phyloP scores from a whole-genome alignment of 768 basidiomycete species.

The Candolleomyces aberdarensis region DNA sequence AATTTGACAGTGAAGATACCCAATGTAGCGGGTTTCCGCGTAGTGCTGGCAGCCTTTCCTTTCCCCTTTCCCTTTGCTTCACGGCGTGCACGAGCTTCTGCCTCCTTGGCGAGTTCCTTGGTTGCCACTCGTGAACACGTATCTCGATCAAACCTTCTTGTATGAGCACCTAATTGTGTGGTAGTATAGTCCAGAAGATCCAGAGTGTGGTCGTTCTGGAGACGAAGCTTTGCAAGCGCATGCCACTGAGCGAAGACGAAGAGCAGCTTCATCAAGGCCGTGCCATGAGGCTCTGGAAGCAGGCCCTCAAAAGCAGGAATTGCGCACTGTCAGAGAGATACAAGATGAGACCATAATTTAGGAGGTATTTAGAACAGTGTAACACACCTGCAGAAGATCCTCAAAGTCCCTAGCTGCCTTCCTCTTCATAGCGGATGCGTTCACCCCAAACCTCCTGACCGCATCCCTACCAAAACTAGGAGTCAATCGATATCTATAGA shows the following conservation, averaged over 20 bases:
- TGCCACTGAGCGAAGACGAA: constrained; percentile 4
- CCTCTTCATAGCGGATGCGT: constrained; percentile 24
- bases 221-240: constrained; percentile 9
- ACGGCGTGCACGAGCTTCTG: background rate
- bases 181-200: constrained; percentile 2
- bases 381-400: constrained; percentile 28
- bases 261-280: background rate
- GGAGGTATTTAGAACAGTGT: too few species aligned
- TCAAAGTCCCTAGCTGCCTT: constrained; percentile 29
- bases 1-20: background rate
- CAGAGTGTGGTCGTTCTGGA: constrained; percentile 6
- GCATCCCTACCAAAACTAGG: constrained; percentile 15
- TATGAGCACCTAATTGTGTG: background rate
- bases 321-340: constrained; percentile 1
- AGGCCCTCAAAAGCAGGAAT: constrained; percentile 11
- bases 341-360: background rate
- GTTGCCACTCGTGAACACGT: background rate
- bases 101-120: constrained; percentile 2
- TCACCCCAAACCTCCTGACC: constrained; percentile 22
- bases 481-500: constrained; percentile 11
- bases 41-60: background rate
- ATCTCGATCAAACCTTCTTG: background rate
- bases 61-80: background rate
- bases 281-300: background rate
- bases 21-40: background rate